Evolutionary conservation across 805 yeast species (phyloP), one percentile per base, ranked within the genome.

Genomic region (Candida montana): DNA sequence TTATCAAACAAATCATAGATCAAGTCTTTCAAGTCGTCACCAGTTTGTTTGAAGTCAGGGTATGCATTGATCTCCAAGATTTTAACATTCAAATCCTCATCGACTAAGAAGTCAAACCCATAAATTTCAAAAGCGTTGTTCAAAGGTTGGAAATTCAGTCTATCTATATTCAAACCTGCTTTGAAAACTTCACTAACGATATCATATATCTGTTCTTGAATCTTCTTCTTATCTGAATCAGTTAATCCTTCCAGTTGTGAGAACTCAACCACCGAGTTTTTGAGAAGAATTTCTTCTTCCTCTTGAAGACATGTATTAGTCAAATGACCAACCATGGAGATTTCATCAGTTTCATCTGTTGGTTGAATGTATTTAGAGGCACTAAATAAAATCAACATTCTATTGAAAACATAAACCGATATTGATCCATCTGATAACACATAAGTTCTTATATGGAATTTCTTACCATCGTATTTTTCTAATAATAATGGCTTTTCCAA

Each of bases 11-110:
- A 65, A 28, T 74, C 83, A 48, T 71, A 70, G 24, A 93, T 84
- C 18, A 88, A 54, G 2, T 52, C 67, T 55, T 83, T 84, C 52
- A 91, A 67, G 7, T 74, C 83, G 13, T 67, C 75, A 15, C 99
- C 99, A 0, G 98, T 93, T 63, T 93, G 99, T 55, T 88, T 89
- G 65, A 93, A 93, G 58, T 93, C 99, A 1, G 99, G 99, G 57
- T 83, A 93, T 13, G 98, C 82, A 55, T 93, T 93, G 34, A 89
- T 86, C 61, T 93, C 98, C 32, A 91, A 64, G 21, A 93, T 57
- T 34, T 69, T 71, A 3, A 84, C 91, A 12, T 70, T 59, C 18
- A 61, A 57, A 24, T 75, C 66, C 2, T 62, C 65, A 51, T 79
- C 81, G 15, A 93, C 84, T 41, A 93, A 62, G 60, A 89, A 90